phyloP scores from a whole-genome alignment of 192 early-diverging fungal genomes.

The Gaertneriomyces sp. region DNA sequence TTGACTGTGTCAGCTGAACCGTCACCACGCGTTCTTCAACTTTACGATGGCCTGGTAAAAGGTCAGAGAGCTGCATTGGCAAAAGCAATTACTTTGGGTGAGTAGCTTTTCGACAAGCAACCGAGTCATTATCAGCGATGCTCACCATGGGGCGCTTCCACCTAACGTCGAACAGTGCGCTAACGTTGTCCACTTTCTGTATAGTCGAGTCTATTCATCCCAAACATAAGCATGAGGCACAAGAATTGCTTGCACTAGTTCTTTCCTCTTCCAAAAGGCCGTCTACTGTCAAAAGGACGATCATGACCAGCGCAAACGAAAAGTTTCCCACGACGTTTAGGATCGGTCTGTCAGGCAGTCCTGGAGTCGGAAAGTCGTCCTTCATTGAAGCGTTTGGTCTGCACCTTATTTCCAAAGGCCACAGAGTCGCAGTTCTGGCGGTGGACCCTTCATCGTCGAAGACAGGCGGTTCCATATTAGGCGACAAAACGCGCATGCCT shows the following conservation, averaged over 20 bases:
- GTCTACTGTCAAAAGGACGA: not conserved
- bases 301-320: not conserved
- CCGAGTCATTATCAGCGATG: not conserved
- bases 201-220: conserved; percentile 66
- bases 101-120: not conserved
- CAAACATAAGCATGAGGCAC: conserved; percentile 60
- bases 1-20: too few relatives aligned
- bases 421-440: conserved; percentile 74
- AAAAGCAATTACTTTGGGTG: conserved; percentile 64
- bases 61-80: conserved; percentile 50
- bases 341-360: conserved; percentile 71
- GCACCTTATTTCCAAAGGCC: conserved; percentile 61
- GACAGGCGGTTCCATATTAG: conserved; percentile 77
- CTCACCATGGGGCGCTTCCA: too few relatives aligned
- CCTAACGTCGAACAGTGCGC: not conserved
- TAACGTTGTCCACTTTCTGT: not conserved
- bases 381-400: conserved; percentile 84
- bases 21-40: not conserved
- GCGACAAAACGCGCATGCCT: conserved; percentile 84
- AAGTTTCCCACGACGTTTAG: conserved; percentile 51
- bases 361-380: conserved; percentile 82
- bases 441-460: conserved; percentile 78
- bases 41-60: conserved; percentile 9
- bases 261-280: conserved; percentile 15
- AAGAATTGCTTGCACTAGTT: conserved; percentile 60